Evolutionary conservation across 2,329 filamentous ascomycete genomes (phyloP).

Genomic region (Rhinocladiella mackenziei): DNA sequence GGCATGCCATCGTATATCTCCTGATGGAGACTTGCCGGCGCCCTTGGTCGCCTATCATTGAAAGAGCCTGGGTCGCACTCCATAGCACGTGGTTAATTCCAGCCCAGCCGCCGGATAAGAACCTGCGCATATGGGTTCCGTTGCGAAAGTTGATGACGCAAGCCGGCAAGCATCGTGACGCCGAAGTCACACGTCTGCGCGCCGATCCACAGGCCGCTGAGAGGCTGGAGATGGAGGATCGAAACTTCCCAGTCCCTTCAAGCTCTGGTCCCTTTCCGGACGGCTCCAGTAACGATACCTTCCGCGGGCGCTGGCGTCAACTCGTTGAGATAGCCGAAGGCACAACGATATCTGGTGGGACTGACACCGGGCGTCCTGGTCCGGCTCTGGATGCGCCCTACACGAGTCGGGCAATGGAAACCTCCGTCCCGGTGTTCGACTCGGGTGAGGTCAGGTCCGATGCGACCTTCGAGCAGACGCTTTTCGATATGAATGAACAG

Average conservation of each 20-base stretch:
- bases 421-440: not conserved
- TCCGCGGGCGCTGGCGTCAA: slow-evolving; percentile 34
- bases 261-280: slow-evolving; percentile 32
- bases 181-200: slow-evolving; percentile 34
- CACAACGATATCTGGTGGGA: not conserved
- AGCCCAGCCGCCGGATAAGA: slow-evolving; percentile 32
- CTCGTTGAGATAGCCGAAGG: slow-evolving; percentile 25
- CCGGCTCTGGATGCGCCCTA: slow-evolving; percentile 2
- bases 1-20: slow-evolving; percentile 56
- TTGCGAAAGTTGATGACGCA: slow-evolving; percentile 34
- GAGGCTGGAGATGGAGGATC: slow-evolving; percentile 10
- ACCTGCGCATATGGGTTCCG: slow-evolving; percentile 36
- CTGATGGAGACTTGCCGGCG: slow-evolving; percentile 50
- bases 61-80: slow-evolving; percentile 48
- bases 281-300: slow-evolving; percentile 23
- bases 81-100: slow-evolving; percentile 34
- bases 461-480: not conserved
- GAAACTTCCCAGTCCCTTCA: slow-evolving; percentile 26
- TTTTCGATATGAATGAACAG: not conserved
- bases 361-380: not conserved
- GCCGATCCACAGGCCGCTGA: slow-evolving; percentile 29
- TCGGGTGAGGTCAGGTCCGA: not conserved
- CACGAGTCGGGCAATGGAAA: not conserved
- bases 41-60: slow-evolving; percentile 45
- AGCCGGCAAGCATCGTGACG: slow-evolving; percentile 33